Evolutionary conservation across 1,139 yeast species (phyloP), one percentile per base, ranked within the genome.

Genomic region (Protomyces pachydermus): DNA sequence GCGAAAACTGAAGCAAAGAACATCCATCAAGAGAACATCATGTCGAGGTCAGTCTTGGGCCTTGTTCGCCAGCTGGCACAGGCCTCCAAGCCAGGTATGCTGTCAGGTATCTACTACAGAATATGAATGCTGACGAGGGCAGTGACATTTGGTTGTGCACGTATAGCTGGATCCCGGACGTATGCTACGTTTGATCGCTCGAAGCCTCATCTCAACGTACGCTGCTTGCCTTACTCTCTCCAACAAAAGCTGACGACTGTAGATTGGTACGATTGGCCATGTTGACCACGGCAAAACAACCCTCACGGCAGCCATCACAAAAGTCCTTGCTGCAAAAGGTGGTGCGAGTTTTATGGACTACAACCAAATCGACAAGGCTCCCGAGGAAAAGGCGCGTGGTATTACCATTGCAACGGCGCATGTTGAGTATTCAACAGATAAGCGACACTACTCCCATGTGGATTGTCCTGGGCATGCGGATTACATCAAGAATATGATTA

Each of bases 321-420:
- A 93, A 81, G 93, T 90, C 67, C 83, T 93, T 70, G 82, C 97
- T 63, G 84, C 82, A 72, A 82, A 82, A 74, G 98, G 98, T 75
- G 96, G 96, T 75, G 98, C 98, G 69, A 81, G 80, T 73, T 93
- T 91, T 83, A 83, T 91, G 80, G 98, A 93, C 77, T 93, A 93
- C 77, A 82, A 90, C 66, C 79, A 97, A 68, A 93, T 93, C 74
- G 98, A 93, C 80, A 89, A 90, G 80, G 98, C 98, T 62, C 98
- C 98, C 70, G 98, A 93, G 81, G 98, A 93, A 83, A 87, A 97
- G 81, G 98, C 97, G 66, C 91, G 98, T 84, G 98, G 98, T 85
- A 93, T 93, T 78, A 93, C 98, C 70, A 93, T 93, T 75, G 90
- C 97, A 65, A 87, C 97, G 72, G 97, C 97, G 65, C 97, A 91